phyloP scores from a whole-genome alignment of 768 basidiomycete species.

The Russula dissimulans region DNA sequence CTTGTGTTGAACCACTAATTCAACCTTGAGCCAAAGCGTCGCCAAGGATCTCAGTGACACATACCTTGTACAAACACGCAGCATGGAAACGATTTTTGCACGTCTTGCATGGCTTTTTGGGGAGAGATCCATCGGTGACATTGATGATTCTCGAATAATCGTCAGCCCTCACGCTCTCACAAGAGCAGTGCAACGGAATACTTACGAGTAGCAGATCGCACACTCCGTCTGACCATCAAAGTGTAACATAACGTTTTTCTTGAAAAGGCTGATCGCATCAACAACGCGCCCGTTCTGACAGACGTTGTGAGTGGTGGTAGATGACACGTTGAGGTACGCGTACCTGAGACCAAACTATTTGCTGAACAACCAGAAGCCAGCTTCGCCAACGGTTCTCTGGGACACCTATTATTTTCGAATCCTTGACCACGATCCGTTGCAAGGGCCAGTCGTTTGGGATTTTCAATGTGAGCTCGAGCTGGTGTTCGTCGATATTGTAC shows the following conservation, averaged over 20 bases:
- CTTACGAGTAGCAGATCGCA: slow-evolving; percentile 91
- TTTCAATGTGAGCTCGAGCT: slow-evolving; percentile 78
- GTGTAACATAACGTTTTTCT: slow-evolving; percentile 85
- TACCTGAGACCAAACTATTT: slow-evolving; percentile 82
- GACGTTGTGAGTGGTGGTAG: neutral
- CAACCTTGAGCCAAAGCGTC: neutral
- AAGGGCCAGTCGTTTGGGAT: slow-evolving; percentile 90
- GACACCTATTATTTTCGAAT: slow-evolving; percentile 77
- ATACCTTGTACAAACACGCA: slow-evolving; percentile 80
- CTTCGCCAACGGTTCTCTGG: slow-evolving; percentile 85
- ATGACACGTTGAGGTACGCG: slow-evolving; percentile 21
- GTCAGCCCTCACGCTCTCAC: neutral
- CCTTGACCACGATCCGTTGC: slow-evolving; percentile 78
- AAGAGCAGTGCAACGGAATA: neutral
- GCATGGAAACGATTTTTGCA: slow-evolving; percentile 94
- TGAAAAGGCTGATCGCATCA: slow-evolving; percentile 84
- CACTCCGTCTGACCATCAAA: slow-evolving; percentile 96
- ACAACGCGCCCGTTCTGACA: slow-evolving; percentile 79
- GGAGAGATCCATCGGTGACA: slow-evolving; percentile 78
- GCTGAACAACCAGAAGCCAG: slow-evolving; percentile 89
- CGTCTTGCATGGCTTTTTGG: slow-evolving; percentile 85
- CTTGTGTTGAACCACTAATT: slow-evolving; percentile 83
- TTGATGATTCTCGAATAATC: slow-evolving; percentile 64
- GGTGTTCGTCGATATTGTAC: slow-evolving; percentile 89
- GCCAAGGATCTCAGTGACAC: slow-evolving; percentile 12